These are phyloP conservation scores for Syzygium aromaticum DNA, from an alignment of 345 rosid species.

Conservation along the genomic window DNA sequence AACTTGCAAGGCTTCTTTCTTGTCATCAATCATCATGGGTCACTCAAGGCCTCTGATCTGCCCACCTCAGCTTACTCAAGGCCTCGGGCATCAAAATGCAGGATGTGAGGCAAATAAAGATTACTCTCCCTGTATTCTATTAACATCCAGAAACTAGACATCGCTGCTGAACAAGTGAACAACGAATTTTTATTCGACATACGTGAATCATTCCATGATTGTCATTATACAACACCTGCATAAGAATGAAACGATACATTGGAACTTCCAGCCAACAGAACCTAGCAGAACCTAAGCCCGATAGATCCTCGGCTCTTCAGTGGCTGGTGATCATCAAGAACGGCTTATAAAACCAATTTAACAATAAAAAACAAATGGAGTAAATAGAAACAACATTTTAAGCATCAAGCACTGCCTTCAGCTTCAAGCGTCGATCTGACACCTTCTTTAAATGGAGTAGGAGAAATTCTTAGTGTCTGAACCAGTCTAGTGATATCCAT, in stretches of 20 bases:
- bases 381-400: not conserved
- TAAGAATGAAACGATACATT: not conserved
- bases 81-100: not conserved
- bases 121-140: not conserved
- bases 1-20: not conserved
- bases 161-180: not conserved
- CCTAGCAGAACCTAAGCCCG: not conserved
- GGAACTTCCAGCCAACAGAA: not conserved
- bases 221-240: not conserved
- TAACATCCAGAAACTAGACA: not conserved
- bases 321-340: not conserved
- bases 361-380: not conserved
- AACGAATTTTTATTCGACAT: not conserved
- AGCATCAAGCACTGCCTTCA: constrained; percentile 13
- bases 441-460: constrained; percentile 56
- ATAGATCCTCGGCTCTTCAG: not conserved
- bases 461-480: constrained; percentile 34
- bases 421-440: constrained; percentile 50
- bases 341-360: not conserved
- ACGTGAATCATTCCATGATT: not conserved
- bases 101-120: not conserved
- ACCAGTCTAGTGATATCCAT: constrained; percentile 72
- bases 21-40: not conserved
- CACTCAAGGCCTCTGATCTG: not conserved
- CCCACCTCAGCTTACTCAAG: not conserved